Evolutionary conservation across 495 filamentous ascomycete species (phyloP), one percentile per base, ranked within the genome.

Genomic region (Aspergillus indologenus): DNA sequence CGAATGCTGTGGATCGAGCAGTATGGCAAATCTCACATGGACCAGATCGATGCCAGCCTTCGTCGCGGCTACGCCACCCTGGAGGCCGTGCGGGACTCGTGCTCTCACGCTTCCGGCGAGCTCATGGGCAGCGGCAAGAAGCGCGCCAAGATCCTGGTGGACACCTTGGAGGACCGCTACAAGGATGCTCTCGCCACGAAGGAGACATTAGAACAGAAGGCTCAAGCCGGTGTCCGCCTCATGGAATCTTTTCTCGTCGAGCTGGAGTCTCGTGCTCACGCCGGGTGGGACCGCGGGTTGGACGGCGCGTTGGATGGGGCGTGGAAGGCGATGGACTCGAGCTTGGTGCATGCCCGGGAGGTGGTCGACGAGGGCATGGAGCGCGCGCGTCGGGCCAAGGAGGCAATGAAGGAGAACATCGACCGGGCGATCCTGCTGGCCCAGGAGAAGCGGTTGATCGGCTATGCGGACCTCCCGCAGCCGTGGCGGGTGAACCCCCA

Each of bases 401-500:
- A 92, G 62, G 80, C 79, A 0, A 71, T 96, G 19, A 86, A 87
- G 48, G 88, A 94, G 53, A 90, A 84, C 58, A 84, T 98, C 45
- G 90, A 96, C 67, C 75, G 77, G 19, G 92, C 93, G 21, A 86
- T 97, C 60, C 64, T 81, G 26, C 84, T 88, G 29, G 94, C 95
- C 15, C 81, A 87, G 54, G 88, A 96, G 68, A 79, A 89, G 34
- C 89, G 92, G 21, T 75, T 97, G 29, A 89, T 99, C 63, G 83
- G 83, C 44, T 98, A 96, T 73, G 85, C 92, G 29, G 91, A 96
- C 55, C 81, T 99, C 1, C 94, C 94, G 6, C 76, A 90, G 14
- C 94, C 94, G 1, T 99, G 94, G 94, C 83, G 89, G 48, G 84
- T 96, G 56, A 99, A 99, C 72, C 92, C 92, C 5, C 90, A 98